These are phyloP conservation scores for Centella asiatica DNA, from an alignment of 129 eudicot genomes.

Conservation along the genomic window DNA sequence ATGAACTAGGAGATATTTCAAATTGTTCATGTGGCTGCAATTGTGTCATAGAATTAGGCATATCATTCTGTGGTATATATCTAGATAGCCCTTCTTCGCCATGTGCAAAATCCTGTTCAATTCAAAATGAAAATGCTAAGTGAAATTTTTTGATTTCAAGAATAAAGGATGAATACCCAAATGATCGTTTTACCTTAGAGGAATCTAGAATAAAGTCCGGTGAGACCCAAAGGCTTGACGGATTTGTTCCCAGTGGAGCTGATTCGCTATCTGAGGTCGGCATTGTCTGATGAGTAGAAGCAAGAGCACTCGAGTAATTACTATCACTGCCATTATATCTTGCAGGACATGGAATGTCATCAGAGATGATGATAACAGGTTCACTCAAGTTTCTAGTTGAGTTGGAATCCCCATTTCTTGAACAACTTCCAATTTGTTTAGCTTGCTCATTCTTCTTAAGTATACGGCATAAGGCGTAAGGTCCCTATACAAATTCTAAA, in stretches of 20 bases:
- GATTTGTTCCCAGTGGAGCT: constrained; percentile 22
- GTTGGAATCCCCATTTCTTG: constrained; percentile 9
- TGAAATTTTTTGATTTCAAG: neutral
- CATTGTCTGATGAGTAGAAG: constrained; percentile 38
- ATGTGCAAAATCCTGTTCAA: constrained; percentile 42
- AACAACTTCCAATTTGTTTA: constrained; percentile 37
- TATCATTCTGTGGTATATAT: constrained; percentile 26
- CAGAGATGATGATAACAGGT: constrained; percentile 20
- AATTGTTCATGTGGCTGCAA: constrained; percentile 45
- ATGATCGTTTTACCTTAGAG: constrained; percentile 40
- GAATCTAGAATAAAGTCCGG: constrained; percentile 75
- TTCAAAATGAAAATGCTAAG: constrained; percentile 8
- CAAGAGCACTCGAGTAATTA: constrained; percentile 36
- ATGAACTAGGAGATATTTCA: constrained; percentile 62
- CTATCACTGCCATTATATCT: constrained; percentile 31
- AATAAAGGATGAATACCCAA: neutral
- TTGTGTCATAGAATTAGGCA: constrained; percentile 29
- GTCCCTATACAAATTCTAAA: constrained; percentile 35
- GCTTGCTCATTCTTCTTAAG: constrained; percentile 45
- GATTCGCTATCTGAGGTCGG: constrained; percentile 36
- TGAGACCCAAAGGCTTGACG: constrained; percentile 57
- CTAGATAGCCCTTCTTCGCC: constrained; percentile 26
- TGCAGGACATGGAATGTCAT: constrained; percentile 24
- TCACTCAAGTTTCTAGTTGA: constrained; percentile 28
- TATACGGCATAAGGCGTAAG: constrained; percentile 72